These are phyloP conservation scores for Nakaseomyces sp. DNA, from an alignment of 1,139 yeast genomes.

Conservation along the genomic window DNA sequence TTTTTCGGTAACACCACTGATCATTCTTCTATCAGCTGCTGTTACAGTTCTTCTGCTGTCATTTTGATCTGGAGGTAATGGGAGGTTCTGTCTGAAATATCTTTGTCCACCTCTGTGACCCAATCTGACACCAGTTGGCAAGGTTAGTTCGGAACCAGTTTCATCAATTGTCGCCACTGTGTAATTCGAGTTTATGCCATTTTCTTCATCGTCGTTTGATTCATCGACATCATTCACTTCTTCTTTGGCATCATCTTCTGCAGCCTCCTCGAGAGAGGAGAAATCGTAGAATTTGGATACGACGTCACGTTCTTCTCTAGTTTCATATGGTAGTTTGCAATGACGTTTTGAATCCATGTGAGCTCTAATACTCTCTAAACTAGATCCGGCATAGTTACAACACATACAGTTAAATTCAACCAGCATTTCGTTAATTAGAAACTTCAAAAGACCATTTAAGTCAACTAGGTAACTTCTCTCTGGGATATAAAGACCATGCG, in stretches of 20 bases:
- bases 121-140: constrained; percentile 55
- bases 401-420: constrained; percentile 78
- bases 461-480: constrained; percentile 65
- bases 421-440: constrained; percentile 75
- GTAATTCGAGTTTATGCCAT: constrained; percentile 30
- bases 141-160: constrained; percentile 47
- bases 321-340: constrained; percentile 81
- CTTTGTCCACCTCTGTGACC: constrained; percentile 62
- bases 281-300: constrained; percentile 84
- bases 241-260: constrained; percentile 18
- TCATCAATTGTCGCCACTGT: constrained; percentile 38
- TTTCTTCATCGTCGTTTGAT: constrained; percentile 30
- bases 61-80: constrained; percentile 17
- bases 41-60: constrained; percentile 40
- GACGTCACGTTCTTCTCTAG: constrained; percentile 69
- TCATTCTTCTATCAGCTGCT: constrained; percentile 49
- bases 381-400: constrained; percentile 76
- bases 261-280: constrained; percentile 47
- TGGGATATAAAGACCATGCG: constrained; percentile 81
- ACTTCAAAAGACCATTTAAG: constrained; percentile 59
- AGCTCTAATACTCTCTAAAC: constrained; percentile 78
- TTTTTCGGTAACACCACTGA: constrained; percentile 36
- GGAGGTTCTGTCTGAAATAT: constrained; percentile 49
- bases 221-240: constrained; percentile 32
- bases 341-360: constrained; percentile 85